These are phyloP conservation scores for Cercospora sesami DNA, from an alignment of 2,329 filamentous ascomycete genomes.

Conservation along the genomic window DNA sequence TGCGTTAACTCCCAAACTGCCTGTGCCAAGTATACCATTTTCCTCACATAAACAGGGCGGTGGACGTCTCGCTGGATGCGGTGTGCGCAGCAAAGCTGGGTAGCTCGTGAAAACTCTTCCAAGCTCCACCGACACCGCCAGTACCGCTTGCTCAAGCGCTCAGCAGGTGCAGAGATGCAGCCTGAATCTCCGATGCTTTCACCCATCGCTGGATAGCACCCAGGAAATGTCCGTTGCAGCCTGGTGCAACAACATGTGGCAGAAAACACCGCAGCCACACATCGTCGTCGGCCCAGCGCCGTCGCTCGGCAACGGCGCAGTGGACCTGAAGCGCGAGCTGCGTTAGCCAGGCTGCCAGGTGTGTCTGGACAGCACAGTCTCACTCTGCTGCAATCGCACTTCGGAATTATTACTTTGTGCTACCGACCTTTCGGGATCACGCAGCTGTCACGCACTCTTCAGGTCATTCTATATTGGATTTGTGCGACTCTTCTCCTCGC, in stretches of 20 bases:
- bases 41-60: constrained; percentile 15
- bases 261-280: not conserved
- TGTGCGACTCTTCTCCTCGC: not conserved
- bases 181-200: not conserved
- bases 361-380: constrained; percentile 1
- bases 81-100: constrained; percentile 13
- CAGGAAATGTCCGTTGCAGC: constrained; percentile 3
- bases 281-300: not conserved
- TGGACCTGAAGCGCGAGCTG: constrained; percentile 7
- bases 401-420: constrained; percentile 13
- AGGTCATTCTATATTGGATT: not conserved
- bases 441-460: constrained; percentile 17
- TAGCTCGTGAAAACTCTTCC: constrained; percentile 19
- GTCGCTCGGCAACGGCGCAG: constrained; percentile 3
- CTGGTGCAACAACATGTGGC: constrained; percentile 14
- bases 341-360: constrained; percentile 2
- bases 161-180: not conserved
- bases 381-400: constrained; percentile 15
- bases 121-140: not conserved
- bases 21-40: constrained; percentile 23
- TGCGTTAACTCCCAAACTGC: constrained; percentile 16
- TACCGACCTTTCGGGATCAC: constrained; percentile 14
- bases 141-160: not conserved
- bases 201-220: not conserved
- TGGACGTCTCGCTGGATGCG: constrained; percentile 13